A percentile compares a stretch with the other conserved stretches of the same genome.
phyloP scores from a whole-genome alignment of 2,329 filamentous ascomycete species.

The Neonectria magnoliae region DNA sequence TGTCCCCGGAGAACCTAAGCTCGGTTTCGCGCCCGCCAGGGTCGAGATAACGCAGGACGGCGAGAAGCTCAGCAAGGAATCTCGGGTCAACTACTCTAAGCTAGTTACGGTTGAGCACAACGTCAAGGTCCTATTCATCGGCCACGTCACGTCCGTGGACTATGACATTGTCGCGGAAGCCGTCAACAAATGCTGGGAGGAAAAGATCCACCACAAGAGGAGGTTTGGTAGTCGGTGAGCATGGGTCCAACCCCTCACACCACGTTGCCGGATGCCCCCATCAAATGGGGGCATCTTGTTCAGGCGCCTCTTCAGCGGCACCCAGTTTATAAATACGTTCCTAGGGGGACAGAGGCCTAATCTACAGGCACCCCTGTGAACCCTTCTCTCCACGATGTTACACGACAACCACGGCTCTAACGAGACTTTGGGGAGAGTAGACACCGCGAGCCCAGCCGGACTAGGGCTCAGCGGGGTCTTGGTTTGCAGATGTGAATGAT shows the following conservation, averaged over 20 bases:
- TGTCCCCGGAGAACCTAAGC: slow-evolving; percentile 54
- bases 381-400: slow-evolving; percentile 32
- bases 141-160: slow-evolving; percentile 53
- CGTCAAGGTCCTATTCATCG: slow-evolving; percentile 66
- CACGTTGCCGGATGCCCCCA: slow-evolving; percentile 40
- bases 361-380: slow-evolving; percentile 32
- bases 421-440: slow-evolving; percentile 4
- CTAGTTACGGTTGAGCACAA: slow-evolving; percentile 67
- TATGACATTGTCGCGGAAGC: slow-evolving; percentile 55
- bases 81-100: slow-evolving; percentile 68
- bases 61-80: slow-evolving; percentile 60
- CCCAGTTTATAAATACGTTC: slow-evolving; percentile 46
- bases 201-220: slow-evolving; percentile 53
- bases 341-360: slow-evolving; percentile 33
- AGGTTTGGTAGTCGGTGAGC: slow-evolving; percentile 31
- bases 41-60: slow-evolving; percentile 54
- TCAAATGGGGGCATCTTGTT: slow-evolving; percentile 29
- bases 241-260: slow-evolving; percentile 26
- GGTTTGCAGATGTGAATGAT: background rate
- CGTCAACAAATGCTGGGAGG: slow-evolving; percentile 61
- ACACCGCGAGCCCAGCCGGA: background rate
- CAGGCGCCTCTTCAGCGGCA: slow-evolving; percentile 34
- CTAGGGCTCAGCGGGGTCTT: slow-evolving; percentile 4
- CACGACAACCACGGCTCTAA: slow-evolving; percentile 15
- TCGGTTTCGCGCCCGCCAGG: slow-evolving; percentile 60